Percentiles rank a stretch among this genome's conserved stretches.
phyloP scores from a whole-genome alignment of 225 moss, liverwort and hornwort species.

The Bryoerythrophyllum caledonicum region DNA sequence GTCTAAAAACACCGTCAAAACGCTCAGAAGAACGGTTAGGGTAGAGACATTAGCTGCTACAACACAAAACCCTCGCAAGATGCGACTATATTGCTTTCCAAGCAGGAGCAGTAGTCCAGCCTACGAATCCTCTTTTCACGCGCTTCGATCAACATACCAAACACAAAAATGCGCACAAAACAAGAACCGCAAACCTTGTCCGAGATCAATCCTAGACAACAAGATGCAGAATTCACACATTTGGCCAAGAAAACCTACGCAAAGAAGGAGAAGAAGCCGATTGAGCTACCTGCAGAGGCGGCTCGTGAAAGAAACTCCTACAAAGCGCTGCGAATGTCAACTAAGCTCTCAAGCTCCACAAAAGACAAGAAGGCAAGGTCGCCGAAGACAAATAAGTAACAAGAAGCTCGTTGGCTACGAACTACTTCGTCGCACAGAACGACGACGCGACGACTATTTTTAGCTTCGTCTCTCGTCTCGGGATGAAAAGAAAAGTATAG shows the following conservation, averaged over 20 bases:
- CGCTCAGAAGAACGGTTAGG: not conserved
- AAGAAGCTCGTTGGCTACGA: not conserved
- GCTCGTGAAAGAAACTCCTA: too few relatives aligned
- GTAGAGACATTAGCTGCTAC: not conserved
- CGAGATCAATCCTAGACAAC: not conserved
- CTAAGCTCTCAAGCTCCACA: not conserved
- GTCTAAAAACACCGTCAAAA: not conserved
- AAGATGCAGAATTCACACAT: not conserved
- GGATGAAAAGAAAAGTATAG: not conserved
- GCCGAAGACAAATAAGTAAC: not conserved
- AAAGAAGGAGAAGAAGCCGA: not conserved
- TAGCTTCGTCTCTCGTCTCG: not conserved
- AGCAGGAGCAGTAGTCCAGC: not conserved
- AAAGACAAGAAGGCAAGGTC: not conserved
- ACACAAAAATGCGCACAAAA: too few relatives aligned
- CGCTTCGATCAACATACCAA: not conserved
- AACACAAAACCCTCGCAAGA: not conserved
- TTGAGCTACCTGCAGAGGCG: not conserved
- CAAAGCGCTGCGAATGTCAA: not conserved
- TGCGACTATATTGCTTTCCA: not conserved
- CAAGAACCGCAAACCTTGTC: not conserved
- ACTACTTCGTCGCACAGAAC: not conserved
- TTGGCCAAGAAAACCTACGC: constrained; percentile 1
- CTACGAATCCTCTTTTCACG: not conserved
- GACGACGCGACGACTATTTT: not conserved